Percentiles rank a stretch among this genome's conserved stretches.
These are phyloP conservation scores for Dothideomycetes sp. DNA, from an alignment of 2,329 filamentous ascomycete genomes.

Conservation along the genomic window DNA sequence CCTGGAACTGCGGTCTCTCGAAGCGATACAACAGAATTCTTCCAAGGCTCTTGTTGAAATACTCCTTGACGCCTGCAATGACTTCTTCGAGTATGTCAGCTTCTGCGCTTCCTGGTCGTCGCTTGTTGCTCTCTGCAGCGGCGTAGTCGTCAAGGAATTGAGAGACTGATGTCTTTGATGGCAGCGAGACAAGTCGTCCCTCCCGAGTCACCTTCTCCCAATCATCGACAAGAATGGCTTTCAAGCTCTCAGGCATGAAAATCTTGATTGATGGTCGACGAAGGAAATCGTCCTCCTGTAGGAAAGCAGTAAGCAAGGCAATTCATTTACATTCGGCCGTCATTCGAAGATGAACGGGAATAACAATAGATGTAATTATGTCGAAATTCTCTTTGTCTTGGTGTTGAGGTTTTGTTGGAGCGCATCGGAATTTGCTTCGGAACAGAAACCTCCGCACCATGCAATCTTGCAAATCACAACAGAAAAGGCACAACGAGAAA, in stretches of 20 bases:
- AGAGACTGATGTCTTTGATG: conserved; percentile 64
- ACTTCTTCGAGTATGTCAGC: conserved; percentile 86
- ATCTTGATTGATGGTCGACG: conserved; percentile 77
- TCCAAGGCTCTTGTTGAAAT: conserved; percentile 85
- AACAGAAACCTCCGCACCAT: conserved; percentile 6
- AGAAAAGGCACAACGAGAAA: background rate
- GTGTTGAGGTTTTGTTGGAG: no score
- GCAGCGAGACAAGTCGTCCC: conserved; percentile 76
- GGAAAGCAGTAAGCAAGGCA: background rate
- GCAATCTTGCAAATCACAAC: no score
- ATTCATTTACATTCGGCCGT: no score
- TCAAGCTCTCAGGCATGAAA: conserved; percentile 77
- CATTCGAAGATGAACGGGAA: background rate
- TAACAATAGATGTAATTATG: background rate
- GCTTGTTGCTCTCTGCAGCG: conserved; percentile 54
- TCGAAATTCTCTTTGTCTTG: background rate
- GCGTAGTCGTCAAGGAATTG: conserved; percentile 82
- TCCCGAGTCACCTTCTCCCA: conserved; percentile 99
- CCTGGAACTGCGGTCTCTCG: conserved; percentile 79
- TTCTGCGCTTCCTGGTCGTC: conserved; percentile 58
- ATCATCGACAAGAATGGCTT: conserved; percentile 89
- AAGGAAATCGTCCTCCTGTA: conserved; percentile 80
- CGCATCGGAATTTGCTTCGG: no score
- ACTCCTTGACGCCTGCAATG: conserved; percentile 74
- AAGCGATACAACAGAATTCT: conserved; percentile 90